These are phyloP conservation scores for Halophytophthora polymorphica DNA, from an alignment of 352 stramenopile genomes.

Conservation along the genomic window DNA sequence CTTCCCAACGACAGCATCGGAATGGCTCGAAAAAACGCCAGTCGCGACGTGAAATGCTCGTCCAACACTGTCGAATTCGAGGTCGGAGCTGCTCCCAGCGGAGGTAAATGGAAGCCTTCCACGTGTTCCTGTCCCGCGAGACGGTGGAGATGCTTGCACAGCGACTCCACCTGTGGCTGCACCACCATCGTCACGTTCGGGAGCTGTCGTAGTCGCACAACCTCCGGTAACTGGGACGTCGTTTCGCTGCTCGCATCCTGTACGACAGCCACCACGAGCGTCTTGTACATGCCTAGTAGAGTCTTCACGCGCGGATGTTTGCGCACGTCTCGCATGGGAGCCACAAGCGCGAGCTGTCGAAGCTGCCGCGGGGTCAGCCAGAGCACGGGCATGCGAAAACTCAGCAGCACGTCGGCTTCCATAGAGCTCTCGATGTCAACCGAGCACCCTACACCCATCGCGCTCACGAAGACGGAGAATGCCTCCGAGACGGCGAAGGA, in stretches of 20 bases:
- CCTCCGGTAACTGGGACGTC: slow-evolving; percentile 5
- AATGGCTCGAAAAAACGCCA: slow-evolving; percentile 60
- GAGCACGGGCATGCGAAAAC: slow-evolving; percentile 29
- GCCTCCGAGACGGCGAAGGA: slow-evolving; percentile 22
- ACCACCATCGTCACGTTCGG: slow-evolving; percentile 27
- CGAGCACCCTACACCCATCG: slow-evolving; percentile 9
- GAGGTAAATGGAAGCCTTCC: slow-evolving; percentile 34
- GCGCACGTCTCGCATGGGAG: slow-evolving; percentile 20
- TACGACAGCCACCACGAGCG: slow-evolving; percentile 40
- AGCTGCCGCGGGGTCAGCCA: slow-evolving; percentile 24
- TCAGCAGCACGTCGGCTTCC: slow-evolving; percentile 48
- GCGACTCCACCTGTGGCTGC: slow-evolving; percentile 5
- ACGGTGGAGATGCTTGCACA: slow-evolving; percentile 26
- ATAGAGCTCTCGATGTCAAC: slow-evolving; percentile 41
- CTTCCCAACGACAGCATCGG: slow-evolving; percentile 49
- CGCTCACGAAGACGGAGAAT: slow-evolving; percentile 22
- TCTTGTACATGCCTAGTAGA: slow-evolving; percentile 49
- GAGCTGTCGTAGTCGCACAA: slow-evolving; percentile 24
- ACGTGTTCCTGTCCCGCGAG: slow-evolving; percentile 30
- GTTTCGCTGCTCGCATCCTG: slow-evolving; percentile 6
- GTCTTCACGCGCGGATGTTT: slow-evolving; percentile 27
- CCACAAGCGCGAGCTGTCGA: slow-evolving; percentile 12
- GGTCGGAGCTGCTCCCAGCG: slow-evolving; percentile 12
- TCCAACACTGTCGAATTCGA: slow-evolving; percentile 28
- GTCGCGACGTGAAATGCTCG: slow-evolving; percentile 40